Percentiles rank a stretch among this genome's conserved stretches.
Evolutionary conservation across 305 asterid genomes (phyloP).

Genomic region (Fraxinus platypoda): DNA sequence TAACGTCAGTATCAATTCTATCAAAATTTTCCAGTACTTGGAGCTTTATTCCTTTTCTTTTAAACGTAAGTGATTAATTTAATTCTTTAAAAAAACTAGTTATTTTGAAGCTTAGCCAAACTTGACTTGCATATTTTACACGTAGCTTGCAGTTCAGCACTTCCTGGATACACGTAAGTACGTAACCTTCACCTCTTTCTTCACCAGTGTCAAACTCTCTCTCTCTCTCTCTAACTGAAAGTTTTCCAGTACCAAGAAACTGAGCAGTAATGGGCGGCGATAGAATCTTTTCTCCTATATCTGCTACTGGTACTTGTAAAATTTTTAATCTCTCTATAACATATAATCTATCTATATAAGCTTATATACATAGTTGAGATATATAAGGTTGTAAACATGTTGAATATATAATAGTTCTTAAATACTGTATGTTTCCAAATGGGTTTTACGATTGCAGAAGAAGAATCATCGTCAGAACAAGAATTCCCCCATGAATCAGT

Average conservation of each 20-base stretch:
- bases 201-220: not conserved
- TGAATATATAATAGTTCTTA: not conserved
- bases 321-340: not conserved
- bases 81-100: not conserved
- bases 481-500: conserved; percentile 23
- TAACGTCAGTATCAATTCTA: not conserved
- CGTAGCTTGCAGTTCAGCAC: not conserved
- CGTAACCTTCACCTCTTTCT: not conserved
- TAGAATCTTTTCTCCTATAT: not conserved
- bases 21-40: not conserved
- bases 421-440: not conserved
- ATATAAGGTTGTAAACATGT: not conserved
- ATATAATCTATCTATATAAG: not conserved
- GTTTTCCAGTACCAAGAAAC: not conserved
- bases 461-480: conserved; percentile 25
- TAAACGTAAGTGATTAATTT: not conserved
- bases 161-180: not conserved
- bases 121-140: not conserved
- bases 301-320: conserved; percentile 36
- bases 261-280: conserved; percentile 54
- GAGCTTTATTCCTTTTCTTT: not conserved
- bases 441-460: conserved; percentile 31
- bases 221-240: not conserved
- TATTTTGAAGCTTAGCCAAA: not conserved
- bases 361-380: not conserved